Base-by-base conservation (phyloP, 768 basidiomycete genomes). In the Mrakia blollopis region DNA sequence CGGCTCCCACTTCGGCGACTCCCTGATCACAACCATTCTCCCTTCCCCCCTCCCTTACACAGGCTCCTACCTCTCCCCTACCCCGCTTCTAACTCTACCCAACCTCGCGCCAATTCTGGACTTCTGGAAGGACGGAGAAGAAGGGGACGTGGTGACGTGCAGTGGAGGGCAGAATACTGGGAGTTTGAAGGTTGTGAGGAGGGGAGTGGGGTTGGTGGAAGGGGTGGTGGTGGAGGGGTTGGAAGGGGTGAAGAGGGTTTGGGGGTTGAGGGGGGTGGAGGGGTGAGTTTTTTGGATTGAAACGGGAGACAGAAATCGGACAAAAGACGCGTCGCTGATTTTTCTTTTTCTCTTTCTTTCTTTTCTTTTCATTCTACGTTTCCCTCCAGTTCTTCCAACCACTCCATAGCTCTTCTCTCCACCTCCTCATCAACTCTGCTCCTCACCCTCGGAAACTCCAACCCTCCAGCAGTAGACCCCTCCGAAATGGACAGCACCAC, bases 101-200 rank as follows among this genome's bases (percentile, higher is more conserved):
- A 94, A 93, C 80, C 87, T 96, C 79, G 92, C 91, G 0, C 94
- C 94, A 0, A 91, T 95, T 62, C 81, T 89, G 76, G 94, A 97
- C 81, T 91, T 91, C 18, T 85, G 88, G n/a, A 81, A 93, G 30
- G 92, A 94, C 82, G 83, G 85, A 3, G 92, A 93, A 74, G 87
- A 87, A 2, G 89, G 87, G 80, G 89, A 91, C 82, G 88, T 95
- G 60, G 88, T 96, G 6, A 92, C 93, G 1, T 92, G 92, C 80
- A 94, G 92, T 5, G 94, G 94, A 8, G 91, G 89, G 2, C 87
- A 86, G 69, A 92, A 89, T 78, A 88, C 89, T 3, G 94, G 94
- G 2, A 89, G 90, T 14, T 80, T 97, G 23, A 90, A 91, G 68
- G 83, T 94, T 41, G 87, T 97, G 28, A 86, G 92, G 78, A 92